phyloP scores from a whole-genome alignment of 345 rosid genomes.

The Melaleuca alternifolia region DNA sequence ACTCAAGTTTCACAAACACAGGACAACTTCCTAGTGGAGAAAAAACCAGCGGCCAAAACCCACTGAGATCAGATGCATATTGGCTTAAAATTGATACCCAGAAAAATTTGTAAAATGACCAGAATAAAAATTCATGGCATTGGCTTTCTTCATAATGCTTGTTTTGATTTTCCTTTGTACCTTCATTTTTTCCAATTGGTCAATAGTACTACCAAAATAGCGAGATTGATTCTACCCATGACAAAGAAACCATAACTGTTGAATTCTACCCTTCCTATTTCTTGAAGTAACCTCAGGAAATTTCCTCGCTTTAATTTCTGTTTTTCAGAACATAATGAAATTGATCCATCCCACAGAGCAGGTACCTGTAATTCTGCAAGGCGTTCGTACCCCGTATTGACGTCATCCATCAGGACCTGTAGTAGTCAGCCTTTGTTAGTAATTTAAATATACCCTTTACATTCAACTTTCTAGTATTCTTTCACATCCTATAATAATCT shows the following conservation, averaged over 20 bases:
- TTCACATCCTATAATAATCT: neutral
- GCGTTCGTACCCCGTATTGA: constrained; percentile 83
- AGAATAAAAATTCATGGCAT: neutral
- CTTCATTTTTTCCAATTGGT: neutral
- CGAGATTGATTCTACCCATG: neutral
- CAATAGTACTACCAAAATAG: neutral
- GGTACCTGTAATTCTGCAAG: constrained; percentile 77
- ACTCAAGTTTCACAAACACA: neutral
- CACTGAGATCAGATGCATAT: neutral
- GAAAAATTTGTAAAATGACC: neutral
- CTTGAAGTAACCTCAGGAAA: neutral
- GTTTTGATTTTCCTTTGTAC: neutral
- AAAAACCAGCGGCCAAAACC: neutral
- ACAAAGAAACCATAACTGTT: neutral
- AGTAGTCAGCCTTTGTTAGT: constrained; percentile 15
- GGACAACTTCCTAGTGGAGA: neutral
- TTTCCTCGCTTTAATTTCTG: neutral
- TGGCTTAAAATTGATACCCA: neutral
- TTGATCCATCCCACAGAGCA: neutral
- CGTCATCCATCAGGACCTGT: constrained; percentile 86
- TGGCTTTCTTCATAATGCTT: neutral
- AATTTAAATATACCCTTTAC: neutral
- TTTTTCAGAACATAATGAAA: neutral
- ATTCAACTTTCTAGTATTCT: neutral
- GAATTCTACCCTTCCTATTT: neutral